These are phyloP conservation scores for Talaromyces sp. DNA, from an alignment of 2,329 filamentous ascomycete genomes.

Conservation along the genomic window DNA sequence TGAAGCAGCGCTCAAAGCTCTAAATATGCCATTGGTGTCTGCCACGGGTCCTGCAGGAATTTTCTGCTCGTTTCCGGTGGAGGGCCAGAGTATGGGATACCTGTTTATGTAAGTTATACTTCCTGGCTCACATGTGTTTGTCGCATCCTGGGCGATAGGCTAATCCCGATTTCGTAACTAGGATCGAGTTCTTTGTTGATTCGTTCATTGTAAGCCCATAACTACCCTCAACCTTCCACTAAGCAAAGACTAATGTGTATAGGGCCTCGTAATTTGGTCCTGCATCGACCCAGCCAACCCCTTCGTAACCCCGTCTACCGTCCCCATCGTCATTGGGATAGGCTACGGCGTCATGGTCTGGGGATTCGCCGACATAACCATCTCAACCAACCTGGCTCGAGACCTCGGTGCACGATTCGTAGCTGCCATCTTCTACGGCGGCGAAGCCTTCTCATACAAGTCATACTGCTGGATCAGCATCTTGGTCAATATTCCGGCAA, in stretches of 20 bases:
- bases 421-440: constrained; percentile 53
- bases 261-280: constrained; percentile 55
- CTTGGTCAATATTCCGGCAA: constrained; percentile 54
- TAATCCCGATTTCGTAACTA: not conserved
- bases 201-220: constrained; percentile 46
- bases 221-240: not conserved
- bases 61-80: constrained; percentile 50
- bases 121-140: not conserved
- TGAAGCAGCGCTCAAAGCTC: constrained; percentile 36
- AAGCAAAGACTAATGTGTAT: not conserved
- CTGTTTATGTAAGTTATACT: constrained; percentile 41
- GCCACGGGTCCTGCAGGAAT: constrained; percentile 51
- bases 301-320: constrained; percentile 46
- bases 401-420: constrained; percentile 57
- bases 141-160: not conserved
- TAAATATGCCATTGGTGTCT: constrained; percentile 37
- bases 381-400: constrained; percentile 54
- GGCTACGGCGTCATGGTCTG: constrained; percentile 52
- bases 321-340: constrained; percentile 53
- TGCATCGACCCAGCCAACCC: constrained; percentile 55
- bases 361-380: constrained; percentile 53
- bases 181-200: constrained; percentile 55
- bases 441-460: constrained; percentile 45
- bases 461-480: constrained; percentile 51
- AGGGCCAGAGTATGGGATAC: constrained; percentile 51